phyloP scores from a whole-genome alignment of 1,139 yeast genomes.

The Candida tunisiensis region DNA sequence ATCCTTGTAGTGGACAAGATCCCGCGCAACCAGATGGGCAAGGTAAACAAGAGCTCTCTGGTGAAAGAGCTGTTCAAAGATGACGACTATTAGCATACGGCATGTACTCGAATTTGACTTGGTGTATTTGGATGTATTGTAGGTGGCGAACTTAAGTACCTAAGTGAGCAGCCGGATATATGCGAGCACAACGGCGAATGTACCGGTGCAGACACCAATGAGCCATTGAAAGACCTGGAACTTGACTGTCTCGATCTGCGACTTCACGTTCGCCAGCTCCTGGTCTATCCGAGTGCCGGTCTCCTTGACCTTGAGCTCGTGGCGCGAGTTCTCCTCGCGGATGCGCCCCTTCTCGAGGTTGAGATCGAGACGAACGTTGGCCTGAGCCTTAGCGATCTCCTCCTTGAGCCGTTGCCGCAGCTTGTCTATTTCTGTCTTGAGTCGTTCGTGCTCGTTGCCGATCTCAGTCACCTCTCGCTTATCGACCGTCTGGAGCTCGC shows the following conservation, averaged over 20 bases:
- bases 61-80: slow-evolving; percentile 8
- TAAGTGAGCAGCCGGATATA: slow-evolving; percentile 71
- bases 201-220: slow-evolving; percentile 96
- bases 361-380: slow-evolving; percentile 78
- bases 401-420: slow-evolving; percentile 72
- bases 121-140: too few relatives aligned
- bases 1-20: slow-evolving; percentile 7
- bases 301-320: slow-evolving; percentile 86
- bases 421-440: slow-evolving; percentile 74
- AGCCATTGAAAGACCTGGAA: slow-evolving; percentile 97
- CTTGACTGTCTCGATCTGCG: slow-evolving; percentile 87
- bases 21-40: slow-evolving; percentile 21
- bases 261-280: slow-evolving; percentile 85
- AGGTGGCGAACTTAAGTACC: too few relatives aligned
- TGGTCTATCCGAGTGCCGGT: slow-evolving; percentile 91
- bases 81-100: too few relatives aligned
- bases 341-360: slow-evolving; percentile 91
- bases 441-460: slow-evolving; percentile 75
- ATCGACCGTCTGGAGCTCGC: slow-evolving; percentile 80
- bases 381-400: slow-evolving; percentile 80
- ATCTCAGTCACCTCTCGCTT: slow-evolving; percentile 69
- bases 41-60: slow-evolving; percentile 18
- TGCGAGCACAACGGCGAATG: slow-evolving; percentile 83
- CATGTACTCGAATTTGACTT: too few relatives aligned
- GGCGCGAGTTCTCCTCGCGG: slow-evolving; percentile 82